Evolutionary conservation across 2,329 filamentous ascomycete genomes (phyloP), one percentile per base, ranked within the genome.

Genomic region (Fusarium tanahbumbuense): DNA sequence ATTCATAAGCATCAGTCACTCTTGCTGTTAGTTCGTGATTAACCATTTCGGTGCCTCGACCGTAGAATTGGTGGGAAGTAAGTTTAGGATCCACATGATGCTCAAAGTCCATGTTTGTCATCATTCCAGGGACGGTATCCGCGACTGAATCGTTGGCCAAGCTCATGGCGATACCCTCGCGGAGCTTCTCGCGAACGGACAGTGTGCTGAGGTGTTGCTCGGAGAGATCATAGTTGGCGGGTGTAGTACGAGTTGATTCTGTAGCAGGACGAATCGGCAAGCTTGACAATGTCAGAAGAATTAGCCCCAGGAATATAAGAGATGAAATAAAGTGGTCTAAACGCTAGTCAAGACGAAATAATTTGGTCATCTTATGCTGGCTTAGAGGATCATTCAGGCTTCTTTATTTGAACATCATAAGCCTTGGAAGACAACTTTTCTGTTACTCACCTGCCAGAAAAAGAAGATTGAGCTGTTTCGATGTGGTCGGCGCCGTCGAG

Each of bases 161-260:
- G n/a, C 68, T 46, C 56, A 60, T 67, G 15, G 64, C 56, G 55
- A 74, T 60, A 8, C 72, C 72, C 47, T 71, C 72, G 32, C 42
- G 57, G n/a, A 73, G 56, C 28, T 71, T 73, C 25, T 73, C 72
- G 8, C 56, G 40, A 13, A 67, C 48, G 12, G 62, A 65, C 5
- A 73, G 60, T 6, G 47, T 58, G 32, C 45, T 48, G 27, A 69
- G 61, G n/a, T 65, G 52, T 8, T 70, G 59, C 32, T 67, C 45
- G 2, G 67, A 58, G 11, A 70, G 61, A 9, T 70, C 67, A 12
- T 48, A 25, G 28, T 63, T 67, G 13, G 45, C 25, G 6, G 47
- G 40, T 23, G 16, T 49, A 27, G 23, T 30, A 25, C 22, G 16
- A 23, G n/a, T 12, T n/a, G 40, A 50, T 8, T 13, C 2, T 20